Percentiles rank a stretch among this genome's conserved stretches.
Conservation (phyloP, 805 yeast genomes). For the Tetrapisispora pingtungensis region DNA sequence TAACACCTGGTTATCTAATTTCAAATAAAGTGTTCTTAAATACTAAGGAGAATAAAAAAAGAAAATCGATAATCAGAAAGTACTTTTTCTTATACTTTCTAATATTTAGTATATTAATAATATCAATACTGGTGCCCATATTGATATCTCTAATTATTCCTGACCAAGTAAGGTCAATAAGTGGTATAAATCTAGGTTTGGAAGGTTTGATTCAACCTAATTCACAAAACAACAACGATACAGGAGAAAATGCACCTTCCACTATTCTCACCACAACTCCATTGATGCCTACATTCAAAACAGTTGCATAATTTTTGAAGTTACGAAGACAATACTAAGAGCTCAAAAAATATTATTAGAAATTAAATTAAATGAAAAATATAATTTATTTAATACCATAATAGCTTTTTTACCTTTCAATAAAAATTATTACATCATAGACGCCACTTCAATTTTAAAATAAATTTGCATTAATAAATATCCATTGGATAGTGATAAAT, state of each 20-base stretch:
- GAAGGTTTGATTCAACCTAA: constrained; percentile 50
- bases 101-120: constrained; percentile 32
- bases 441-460: too few species aligned
- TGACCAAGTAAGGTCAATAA: constrained; percentile 14
- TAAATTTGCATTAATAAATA: too few species aligned
- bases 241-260: constrained; percentile 47
- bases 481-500: too few species aligned
- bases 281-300: constrained; percentile 24
- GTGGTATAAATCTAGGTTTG: constrained; percentile 12
- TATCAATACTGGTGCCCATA: constrained; percentile 40
- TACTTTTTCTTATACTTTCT: constrained; percentile 40
- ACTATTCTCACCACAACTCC: constrained; percentile 34
- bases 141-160: constrained; percentile 28
- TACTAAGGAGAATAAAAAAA: constrained; percentile 30
- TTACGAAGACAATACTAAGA: too few species aligned
- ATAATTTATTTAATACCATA: neutral
- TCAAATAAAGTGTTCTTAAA: constrained; percentile 30
- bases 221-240: constrained; percentile 53
- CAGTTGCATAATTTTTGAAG: constrained; percentile 23
- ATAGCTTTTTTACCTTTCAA: neutral
- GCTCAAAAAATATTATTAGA: too few species aligned
- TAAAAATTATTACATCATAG: too few species aligned
- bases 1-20: constrained; percentile 41
- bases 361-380: too few species aligned
- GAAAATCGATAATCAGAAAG: constrained; percentile 34